These are phyloP conservation scores for Botrytis porri DNA, from an alignment of 2,329 filamentous ascomycete species.

Conservation along the genomic window DNA sequence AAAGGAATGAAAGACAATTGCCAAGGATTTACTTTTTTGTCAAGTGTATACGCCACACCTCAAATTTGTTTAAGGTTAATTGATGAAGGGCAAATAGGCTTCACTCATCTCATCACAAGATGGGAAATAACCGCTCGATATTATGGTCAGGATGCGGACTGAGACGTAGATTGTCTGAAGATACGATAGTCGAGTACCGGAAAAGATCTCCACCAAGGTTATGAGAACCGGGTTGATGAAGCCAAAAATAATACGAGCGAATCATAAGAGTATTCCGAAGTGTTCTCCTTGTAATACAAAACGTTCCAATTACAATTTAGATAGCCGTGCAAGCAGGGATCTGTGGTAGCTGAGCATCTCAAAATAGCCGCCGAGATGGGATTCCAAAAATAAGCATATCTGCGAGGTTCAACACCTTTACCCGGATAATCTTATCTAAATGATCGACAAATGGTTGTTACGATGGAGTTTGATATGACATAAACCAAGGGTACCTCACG, in stretches of 20 bases:
- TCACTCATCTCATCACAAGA: background rate
- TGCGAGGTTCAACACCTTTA: background rate
- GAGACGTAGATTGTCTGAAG: background rate
- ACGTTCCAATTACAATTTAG: background rate
- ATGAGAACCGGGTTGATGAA: background rate
- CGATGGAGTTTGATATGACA: background rate
- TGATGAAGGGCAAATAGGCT: background rate
- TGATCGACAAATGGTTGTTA: background rate
- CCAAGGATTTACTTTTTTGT: background rate
- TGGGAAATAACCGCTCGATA: background rate
- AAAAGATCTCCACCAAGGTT: background rate
- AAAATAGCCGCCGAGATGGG: background rate
- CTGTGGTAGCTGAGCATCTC: background rate
- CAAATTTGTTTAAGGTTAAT: background rate
- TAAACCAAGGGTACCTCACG: background rate
- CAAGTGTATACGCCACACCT: background rate
- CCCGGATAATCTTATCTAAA: no score
- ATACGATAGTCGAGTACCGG: background rate
- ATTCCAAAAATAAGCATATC: background rate
- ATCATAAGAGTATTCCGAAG: background rate
- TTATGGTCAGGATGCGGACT: background rate
- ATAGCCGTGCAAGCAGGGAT: background rate
- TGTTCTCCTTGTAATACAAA: background rate
- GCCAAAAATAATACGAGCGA: background rate
- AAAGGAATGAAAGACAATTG: background rate